Base-by-base conservation (phyloP, 306 rosid genomes). In the Dalbergia cultrata region DNA sequence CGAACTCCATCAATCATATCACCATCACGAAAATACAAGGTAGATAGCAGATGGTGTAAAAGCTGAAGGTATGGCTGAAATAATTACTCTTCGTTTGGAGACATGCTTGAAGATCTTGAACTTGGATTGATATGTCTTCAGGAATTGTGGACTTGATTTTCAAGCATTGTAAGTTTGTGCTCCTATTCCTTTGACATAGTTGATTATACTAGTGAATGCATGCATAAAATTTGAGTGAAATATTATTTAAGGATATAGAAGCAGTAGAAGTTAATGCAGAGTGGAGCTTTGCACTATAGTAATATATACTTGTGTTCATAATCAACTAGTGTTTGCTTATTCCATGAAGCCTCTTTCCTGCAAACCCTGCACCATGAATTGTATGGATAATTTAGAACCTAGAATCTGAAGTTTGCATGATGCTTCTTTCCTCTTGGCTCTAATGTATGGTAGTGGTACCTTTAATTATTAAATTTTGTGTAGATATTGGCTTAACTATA, bases 11-110 rank as follows among this genome's bases (percentile, higher is more conserved):
- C 53, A 47, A 47, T 9, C 14, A 47, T 0, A 47, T 72, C 7
- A 72, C 39, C 53, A 5, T 80, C 10, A 72, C 84, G 63, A 5
- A 26, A 7, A 39, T 72, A 1, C 61, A 39, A 4, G 80, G 64
- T 0, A 64, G 84, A 61, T 80, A 74, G 56, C 13, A 13, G 53
- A 47, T 47, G 41, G 8, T 37, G 41, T 37, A 37, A 37, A 37
- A 37, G 41, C 41, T 1, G 31, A 26, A 26, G 2, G 31, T 37
- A 37, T 37, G 41, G 41, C 41, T 37, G 41, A 6, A 37, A 37
- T 37, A 37, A 37, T 7, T 5, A 37, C 41, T 37, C 41, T 37
- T 37, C 8, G 7, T 4, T 37, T 8, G 41, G 7, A 37, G 41
- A 37, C 41, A 37, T 37, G 8, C 41, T 37, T 37, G 41, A 37